Evolutionary conservation across 1,284 basidiomycete species (phyloP).

Genomic region (Rhodotorula sp.): DNA sequence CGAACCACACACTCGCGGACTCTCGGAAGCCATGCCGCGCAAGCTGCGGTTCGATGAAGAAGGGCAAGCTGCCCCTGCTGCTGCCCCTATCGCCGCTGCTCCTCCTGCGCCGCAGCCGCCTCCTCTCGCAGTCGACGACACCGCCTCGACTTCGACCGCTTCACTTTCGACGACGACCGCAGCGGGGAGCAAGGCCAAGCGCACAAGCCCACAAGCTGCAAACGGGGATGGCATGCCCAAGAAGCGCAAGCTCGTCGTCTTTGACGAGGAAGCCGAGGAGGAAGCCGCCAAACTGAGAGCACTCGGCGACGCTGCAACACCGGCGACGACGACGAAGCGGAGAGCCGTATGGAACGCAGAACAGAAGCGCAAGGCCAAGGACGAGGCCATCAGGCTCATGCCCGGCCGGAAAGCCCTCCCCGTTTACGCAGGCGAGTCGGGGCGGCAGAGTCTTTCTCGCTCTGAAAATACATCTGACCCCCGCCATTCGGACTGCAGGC

Average conservation of each 20-base stretch:
- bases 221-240: background rate
- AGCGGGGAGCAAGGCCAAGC: too few species aligned
- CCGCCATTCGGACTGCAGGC: slow-evolving; percentile 55
- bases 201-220: background rate
- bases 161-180: background rate
- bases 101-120: background rate
- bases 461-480: too few species aligned
- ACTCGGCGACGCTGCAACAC: background rate
- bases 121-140: background rate
- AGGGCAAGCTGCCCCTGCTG: background rate
- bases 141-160: background rate
- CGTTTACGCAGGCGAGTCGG: slow-evolving; percentile 66
- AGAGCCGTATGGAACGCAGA: slow-evolving; percentile 4
- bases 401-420: slow-evolving; percentile 69
- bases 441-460: too few species aligned
- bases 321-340: background rate
- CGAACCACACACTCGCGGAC: background rate
- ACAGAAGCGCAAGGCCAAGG: slow-evolving; percentile 36
- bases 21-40: background rate
- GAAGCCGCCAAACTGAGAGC: background rate
- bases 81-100: too few species aligned
- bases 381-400: slow-evolving; percentile 54
- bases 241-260: slow-evolving; percentile 17
- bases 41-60: slow-evolving; percentile 1
- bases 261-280: slow-evolving; percentile 19